Percentiles rank a stretch among this genome's conserved stretches.
phyloP scores from a whole-genome alignment of 257 asterid genomes.

The Lithospermum erythrorhizon region DNA sequence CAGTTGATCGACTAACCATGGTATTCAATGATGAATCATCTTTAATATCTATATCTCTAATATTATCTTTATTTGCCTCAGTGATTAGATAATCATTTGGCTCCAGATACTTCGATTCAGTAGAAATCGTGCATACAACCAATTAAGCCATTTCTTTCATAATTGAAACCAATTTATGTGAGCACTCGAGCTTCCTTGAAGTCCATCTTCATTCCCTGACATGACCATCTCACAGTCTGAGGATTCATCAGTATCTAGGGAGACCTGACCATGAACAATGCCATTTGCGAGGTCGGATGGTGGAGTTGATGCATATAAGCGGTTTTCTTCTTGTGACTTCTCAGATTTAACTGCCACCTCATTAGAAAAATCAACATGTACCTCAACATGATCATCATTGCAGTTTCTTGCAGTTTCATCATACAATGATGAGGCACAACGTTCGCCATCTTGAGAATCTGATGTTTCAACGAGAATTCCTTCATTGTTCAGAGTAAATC shows the following conservation, averaged over 20 bases:
- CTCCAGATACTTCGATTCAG: slow-evolving; percentile 19
- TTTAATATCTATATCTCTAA: slow-evolving; percentile 15
- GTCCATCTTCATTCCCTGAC: slow-evolving; percentile 10
- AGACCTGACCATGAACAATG: not conserved
- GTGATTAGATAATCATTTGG: slow-evolving; percentile 14
- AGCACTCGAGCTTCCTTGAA: slow-evolving; percentile 10
- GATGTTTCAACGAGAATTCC: not conserved
- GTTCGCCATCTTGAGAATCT: slow-evolving; percentile 16
- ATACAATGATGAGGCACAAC: slow-evolving; percentile 10
- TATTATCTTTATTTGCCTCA: slow-evolving; percentile 15
- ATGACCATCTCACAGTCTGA: slow-evolving; percentile 5
- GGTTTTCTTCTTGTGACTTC: not conserved
- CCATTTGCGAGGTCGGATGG: not conserved
- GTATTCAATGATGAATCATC: slow-evolving; percentile 20
- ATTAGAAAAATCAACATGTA: slow-evolving; percentile 15
- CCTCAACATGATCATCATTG: slow-evolving; percentile 13
- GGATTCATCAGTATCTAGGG: slow-evolving; percentile 1
- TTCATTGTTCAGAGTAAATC: not conserved
- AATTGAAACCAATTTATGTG: slow-evolving; percentile 11
- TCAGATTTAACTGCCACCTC: slow-evolving; percentile 11
- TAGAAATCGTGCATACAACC: slow-evolving; percentile 19
- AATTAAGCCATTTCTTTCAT: slow-evolving; percentile 21
- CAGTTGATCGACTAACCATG: slow-evolving; percentile 37
- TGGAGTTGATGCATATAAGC: not conserved
- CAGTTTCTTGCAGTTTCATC: slow-evolving; percentile 24